Evolutionary conservation across 139 green algal species (phyloP), one percentile per base, ranked within the genome.

Genomic region (Micractinium sp.): DNA sequence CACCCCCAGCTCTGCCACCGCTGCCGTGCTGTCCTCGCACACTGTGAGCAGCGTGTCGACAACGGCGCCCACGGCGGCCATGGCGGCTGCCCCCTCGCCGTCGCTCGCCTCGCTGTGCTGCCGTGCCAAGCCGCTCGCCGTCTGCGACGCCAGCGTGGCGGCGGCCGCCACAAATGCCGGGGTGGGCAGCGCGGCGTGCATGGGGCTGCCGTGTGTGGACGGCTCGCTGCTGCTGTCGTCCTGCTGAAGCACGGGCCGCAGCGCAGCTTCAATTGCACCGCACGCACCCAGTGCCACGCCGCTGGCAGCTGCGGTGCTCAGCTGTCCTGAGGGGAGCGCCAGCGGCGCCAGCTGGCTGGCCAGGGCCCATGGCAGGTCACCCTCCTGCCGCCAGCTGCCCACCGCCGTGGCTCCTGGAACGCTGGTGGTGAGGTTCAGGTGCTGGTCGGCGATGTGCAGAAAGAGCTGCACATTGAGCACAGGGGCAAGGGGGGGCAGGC

Each of bases 241-340:
- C 15, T 73, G 87, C 39, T 69, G 79, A 66, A 87, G 87, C 56
- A 90, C 33, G n/a, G 87, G 87, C 22, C 33, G 31, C 31, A 90
- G 41, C 39, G 69, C 63, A 9, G 23, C 36, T 0, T 90, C 87
- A 0, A 90, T n/a, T 3, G 87, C 80, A 18, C 15, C 18, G 66
- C 80, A 83, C 1, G 87, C 87, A 0, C 66, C 87, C 39, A 74
- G 66, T 1, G 87, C 87, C 35, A 87, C 66, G 4, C 47, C n/a
- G 27, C 22, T 36, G 13, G 87, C 87, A 41, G 86, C 36, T 79
- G 61, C 67, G 7, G 66, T n/a, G 19, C 23, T 25, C 67, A 90
- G 80, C 66, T 39, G 35, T 41, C 38, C 41, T 0, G 80, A 85
- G n/a, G 47, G 23, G 31, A 82, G 77, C 14, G 80, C 87, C 35